phyloP scores from a whole-genome alignment of 2,329 filamentous ascomycete species.

The Lecanosticta acicola region DNA sequence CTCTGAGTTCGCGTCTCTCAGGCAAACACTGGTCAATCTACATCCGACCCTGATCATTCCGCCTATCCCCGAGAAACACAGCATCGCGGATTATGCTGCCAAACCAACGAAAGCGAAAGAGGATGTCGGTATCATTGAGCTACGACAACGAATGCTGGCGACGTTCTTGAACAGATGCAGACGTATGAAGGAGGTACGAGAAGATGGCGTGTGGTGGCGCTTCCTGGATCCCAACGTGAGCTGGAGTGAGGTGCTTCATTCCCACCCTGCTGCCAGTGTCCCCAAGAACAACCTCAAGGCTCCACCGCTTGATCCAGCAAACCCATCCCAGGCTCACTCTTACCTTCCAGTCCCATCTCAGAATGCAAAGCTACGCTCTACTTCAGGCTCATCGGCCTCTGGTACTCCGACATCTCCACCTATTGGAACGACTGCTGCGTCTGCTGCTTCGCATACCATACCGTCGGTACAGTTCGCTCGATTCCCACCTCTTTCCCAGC shows the following conservation, averaged over 20 bases:
- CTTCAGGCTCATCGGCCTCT: constrained; percentile 41
- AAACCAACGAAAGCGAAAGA: constrained; percentile 98
- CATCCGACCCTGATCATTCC: constrained; percentile 95
- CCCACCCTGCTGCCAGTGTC: constrained; percentile 81
- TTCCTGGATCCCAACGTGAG: constrained; percentile 97
- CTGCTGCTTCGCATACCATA: constrained; percentile 51
- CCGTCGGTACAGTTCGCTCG: constrained; percentile 64
- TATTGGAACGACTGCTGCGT: constrained; percentile 44
- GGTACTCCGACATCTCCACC: constrained; percentile 54
- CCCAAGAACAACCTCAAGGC: constrained; percentile 93
- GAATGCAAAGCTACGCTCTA: constrained; percentile 75
- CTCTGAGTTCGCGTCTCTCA: constrained; percentile 89
- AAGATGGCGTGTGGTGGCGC: constrained; percentile 95
- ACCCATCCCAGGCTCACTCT: constrained; percentile 77
- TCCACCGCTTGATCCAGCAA: constrained; percentile 91
- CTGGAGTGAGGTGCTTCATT: constrained; percentile 92
- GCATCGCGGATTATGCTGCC: constrained; percentile 96
- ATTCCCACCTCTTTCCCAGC: constrained; percentile 73
- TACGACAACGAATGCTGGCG: constrained; percentile 92
- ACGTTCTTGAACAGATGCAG: constrained; percentile 93
- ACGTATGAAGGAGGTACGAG: constrained; percentile 82
- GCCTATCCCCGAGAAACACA: constrained; percentile 97
- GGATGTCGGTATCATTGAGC: constrained; percentile 91
- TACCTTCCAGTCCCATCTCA: constrained; percentile 80
- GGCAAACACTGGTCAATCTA: constrained; percentile 80